A percentile compares a stretch with the other conserved stretches of the same genome.
Evolutionary conservation across 495 filamentous ascomycete species (phyloP).

Genomic region (Schizothecium vesticola): DNA sequence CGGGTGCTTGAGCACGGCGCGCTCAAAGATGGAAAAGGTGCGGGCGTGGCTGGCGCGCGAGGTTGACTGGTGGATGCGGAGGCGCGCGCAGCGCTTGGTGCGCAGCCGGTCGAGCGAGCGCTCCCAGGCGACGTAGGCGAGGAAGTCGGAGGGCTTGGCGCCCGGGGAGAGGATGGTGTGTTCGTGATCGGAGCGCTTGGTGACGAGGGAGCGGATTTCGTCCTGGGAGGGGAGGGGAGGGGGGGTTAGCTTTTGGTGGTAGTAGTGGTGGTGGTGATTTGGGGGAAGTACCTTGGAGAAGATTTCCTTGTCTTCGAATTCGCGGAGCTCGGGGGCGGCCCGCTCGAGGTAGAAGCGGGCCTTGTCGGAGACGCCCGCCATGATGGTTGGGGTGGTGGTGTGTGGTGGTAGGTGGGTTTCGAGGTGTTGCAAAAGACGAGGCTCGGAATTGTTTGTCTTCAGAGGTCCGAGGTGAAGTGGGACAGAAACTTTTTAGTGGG

Average conservation of each 20-base stretch:
- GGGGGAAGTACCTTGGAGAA: slow-evolving; percentile 61
- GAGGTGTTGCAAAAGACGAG: slow-evolving; percentile 1
- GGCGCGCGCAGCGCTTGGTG: slow-evolving; percentile 70
- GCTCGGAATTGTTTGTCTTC: not conserved
- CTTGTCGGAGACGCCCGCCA: slow-evolving; percentile 85
- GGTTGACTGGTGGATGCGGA: slow-evolving; percentile 60
- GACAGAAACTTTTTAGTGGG: slow-evolving; percentile 34
- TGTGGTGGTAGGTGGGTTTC: not conserved
- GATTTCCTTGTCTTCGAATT: slow-evolving; percentile 80
- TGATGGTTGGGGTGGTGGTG: slow-evolving; percentile 27
- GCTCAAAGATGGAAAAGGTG: slow-evolving; percentile 83
- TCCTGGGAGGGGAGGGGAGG: slow-evolving; percentile 43
- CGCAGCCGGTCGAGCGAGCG: slow-evolving; percentile 81
- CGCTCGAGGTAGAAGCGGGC: slow-evolving; percentile 91
- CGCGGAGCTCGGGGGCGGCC: slow-evolving; percentile 82
- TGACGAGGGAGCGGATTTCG: slow-evolving; percentile 80
- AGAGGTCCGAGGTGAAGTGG: slow-evolving; percentile 1
- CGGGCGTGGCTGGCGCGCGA: slow-evolving; percentile 66
- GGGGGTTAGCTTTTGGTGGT: not conserved
- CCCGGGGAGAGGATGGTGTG: slow-evolving; percentile 81
- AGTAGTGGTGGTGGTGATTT: not conserved
- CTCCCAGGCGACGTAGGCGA: slow-evolving; percentile 84
- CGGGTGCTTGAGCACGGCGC: slow-evolving; percentile 78
- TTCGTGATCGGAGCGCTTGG: slow-evolving; percentile 88
- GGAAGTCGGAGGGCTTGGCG: slow-evolving; percentile 67